phyloP scores from a whole-genome alignment of 1,284 basidiomycete genomes.

The Fomitiporia mediterranea region DNA sequence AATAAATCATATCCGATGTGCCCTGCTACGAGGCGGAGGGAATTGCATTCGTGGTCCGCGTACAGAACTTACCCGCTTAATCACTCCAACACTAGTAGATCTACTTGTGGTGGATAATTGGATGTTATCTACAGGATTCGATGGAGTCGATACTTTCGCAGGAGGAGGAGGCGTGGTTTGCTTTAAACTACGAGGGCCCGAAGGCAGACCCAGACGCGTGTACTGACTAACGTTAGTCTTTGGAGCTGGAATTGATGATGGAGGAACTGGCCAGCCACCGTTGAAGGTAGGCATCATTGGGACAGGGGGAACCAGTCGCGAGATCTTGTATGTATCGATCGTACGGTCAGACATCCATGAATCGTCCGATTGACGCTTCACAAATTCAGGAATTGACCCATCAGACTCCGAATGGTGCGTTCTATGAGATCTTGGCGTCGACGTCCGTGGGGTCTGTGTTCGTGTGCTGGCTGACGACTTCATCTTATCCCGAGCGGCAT shows the following conservation, averaged over 20 bases:
- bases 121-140: too few species aligned
- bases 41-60: slow-evolving; percentile 3
- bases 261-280: slow-evolving; percentile 8
- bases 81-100: too few species aligned
- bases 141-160: too few species aligned
- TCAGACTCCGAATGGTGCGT: background rate
- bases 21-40: background rate
- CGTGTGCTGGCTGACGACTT: slow-evolving; percentile 18
- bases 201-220: background rate
- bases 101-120: background rate
- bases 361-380: background rate
- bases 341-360: slow-evolving; percentile 9
- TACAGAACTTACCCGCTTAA: background rate
- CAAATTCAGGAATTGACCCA: background rate
- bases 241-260: background rate
- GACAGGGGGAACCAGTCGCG: background rate
- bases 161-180: too few species aligned
- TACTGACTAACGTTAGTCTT: background rate
- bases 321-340: background rate
- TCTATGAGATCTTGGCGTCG: background rate
- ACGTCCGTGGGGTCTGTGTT: slow-evolving; percentile 10
- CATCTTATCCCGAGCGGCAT: slow-evolving; percentile 20
- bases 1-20: background rate
- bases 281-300: background rate
- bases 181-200: background rate